Conservation (phyloP, 2,329 filamentous ascomycete species). For the Fusarium cyanostomum region DNA sequence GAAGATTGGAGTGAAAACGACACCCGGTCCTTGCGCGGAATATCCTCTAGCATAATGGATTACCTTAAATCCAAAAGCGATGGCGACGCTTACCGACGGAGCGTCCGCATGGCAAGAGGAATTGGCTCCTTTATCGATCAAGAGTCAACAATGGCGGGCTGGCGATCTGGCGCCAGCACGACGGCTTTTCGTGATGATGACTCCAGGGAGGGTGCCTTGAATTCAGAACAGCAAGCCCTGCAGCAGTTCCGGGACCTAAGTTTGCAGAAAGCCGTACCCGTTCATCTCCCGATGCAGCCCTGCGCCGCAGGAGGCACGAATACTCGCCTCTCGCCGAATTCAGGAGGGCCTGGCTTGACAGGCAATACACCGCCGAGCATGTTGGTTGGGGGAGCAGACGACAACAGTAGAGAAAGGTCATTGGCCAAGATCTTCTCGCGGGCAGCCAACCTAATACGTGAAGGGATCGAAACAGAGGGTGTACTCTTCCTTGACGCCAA, state of each 20-base stretch:
- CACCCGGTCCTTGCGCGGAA: conserved; percentile 40
- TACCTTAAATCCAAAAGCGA: conserved; percentile 48
- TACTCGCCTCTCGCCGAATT: background rate
- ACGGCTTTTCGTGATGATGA: conserved; percentile 17
- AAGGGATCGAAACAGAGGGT: conserved; percentile 54
- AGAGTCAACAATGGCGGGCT: conserved; percentile 44
- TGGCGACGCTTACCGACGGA: conserved; percentile 43
- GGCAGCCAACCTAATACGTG: conserved; percentile 55
- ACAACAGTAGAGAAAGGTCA: background rate
- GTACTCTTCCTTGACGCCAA: conserved; percentile 48
- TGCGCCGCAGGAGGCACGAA: conserved; percentile 9
- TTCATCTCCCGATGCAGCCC: conserved; percentile 8
- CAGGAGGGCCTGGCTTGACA: background rate
- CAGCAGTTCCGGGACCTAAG: conserved; percentile 7
- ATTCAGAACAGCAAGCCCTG: conserved; percentile 23
- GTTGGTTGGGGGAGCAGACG: conserved; percentile 2
- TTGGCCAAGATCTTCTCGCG: conserved; percentile 50
- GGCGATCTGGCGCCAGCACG: conserved; percentile 27
- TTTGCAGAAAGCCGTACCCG: conserved; percentile 5
- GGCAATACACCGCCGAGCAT: conserved; percentile 3
- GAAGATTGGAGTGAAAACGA: conserved; percentile 40
- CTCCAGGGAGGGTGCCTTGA: conserved; percentile 20
- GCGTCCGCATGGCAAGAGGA: conserved; percentile 52
- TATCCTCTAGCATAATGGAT: conserved; percentile 49
- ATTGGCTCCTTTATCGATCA: conserved; percentile 51